Evolutionary conservation across 1,284 basidiomycete genomes (phyloP).

Genomic region (Austroboletus sp.): DNA sequence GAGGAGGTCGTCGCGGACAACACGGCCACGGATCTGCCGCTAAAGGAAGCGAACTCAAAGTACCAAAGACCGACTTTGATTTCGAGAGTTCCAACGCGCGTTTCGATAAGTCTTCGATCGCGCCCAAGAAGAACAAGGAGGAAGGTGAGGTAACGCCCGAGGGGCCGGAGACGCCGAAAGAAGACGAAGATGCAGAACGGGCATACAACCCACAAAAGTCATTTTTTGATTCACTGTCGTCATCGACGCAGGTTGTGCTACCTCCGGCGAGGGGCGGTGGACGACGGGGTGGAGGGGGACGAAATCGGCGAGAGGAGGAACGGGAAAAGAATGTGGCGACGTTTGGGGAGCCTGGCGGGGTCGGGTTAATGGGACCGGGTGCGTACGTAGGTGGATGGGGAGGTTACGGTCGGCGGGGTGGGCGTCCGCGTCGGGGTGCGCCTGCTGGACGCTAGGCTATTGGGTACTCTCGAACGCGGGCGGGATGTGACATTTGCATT

Average conservation of each 20-base stretch:
- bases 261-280: constrained; percentile 38
- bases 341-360: constrained; percentile 73
- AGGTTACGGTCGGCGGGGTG: constrained; percentile 44
- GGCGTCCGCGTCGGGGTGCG: constrained; percentile 35
- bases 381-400: constrained; percentile 52
- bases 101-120: constrained; percentile 65
- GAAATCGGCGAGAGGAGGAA: constrained; percentile 70
- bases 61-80: constrained; percentile 71
- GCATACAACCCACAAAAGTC: constrained; percentile 71
- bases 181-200: constrained; percentile 24
- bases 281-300: constrained; percentile 47
- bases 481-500: background rate
- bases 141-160: constrained; percentile 20
- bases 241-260: constrained; percentile 39
- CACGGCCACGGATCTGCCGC: constrained; percentile 23
- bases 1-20: constrained; percentile 35
- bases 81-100: constrained; percentile 66
- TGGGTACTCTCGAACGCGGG: background rate
- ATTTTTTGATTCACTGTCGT: constrained; percentile 72
- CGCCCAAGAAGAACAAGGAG: constrained; percentile 30
- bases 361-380: constrained; percentile 63
- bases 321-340: constrained; percentile 73
- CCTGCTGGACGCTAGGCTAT: constrained; percentile 18
- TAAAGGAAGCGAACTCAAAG: constrained; percentile 39
- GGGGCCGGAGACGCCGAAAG: constrained; percentile 15